These are phyloP conservation scores for Conidiobolus incongruus DNA, from an alignment of 371 early-diverging fungal species.

Conservation along the genomic window DNA sequence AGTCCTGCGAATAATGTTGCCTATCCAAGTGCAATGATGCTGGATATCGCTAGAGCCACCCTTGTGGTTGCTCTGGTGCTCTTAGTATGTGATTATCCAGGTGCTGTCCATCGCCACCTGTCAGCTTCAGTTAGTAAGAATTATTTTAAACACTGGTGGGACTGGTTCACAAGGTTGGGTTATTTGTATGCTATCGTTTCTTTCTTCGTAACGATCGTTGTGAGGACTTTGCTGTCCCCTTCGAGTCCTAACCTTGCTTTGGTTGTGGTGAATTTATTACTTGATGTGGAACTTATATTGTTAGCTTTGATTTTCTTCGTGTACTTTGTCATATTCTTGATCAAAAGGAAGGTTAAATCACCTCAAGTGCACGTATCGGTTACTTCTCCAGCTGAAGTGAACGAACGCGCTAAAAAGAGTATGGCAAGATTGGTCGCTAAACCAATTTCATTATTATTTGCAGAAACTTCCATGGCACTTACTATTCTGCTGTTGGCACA, in stretches of 20 bases:
- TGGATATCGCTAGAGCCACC: neutral
- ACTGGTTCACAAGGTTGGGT: neutral
- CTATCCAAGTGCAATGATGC: neutral
- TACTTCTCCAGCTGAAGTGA: neutral
- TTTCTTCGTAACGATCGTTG: neutral
- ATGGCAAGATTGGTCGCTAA: no score
- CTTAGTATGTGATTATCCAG: neutral
- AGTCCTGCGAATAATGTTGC: neutral
- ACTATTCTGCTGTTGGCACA: neutral
- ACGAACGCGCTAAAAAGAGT: no score
- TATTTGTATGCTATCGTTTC: neutral
- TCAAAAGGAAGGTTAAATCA: neutral
- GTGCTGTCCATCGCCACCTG: neutral
- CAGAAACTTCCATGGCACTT: neutral
- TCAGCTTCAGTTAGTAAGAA: neutral
- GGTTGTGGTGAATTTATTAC: neutral
- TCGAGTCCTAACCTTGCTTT: neutral
- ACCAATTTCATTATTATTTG: neutral
- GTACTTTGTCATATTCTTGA: neutral
- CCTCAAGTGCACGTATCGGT: neutral
- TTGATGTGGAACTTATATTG: neutral
- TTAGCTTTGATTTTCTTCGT: neutral
- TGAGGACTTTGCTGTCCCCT: neutral
- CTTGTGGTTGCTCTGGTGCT: neutral
- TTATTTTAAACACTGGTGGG: neutral